Base-by-base conservation (phyloP, 345 rosid species). In the Raphanus sativus region DNA sequence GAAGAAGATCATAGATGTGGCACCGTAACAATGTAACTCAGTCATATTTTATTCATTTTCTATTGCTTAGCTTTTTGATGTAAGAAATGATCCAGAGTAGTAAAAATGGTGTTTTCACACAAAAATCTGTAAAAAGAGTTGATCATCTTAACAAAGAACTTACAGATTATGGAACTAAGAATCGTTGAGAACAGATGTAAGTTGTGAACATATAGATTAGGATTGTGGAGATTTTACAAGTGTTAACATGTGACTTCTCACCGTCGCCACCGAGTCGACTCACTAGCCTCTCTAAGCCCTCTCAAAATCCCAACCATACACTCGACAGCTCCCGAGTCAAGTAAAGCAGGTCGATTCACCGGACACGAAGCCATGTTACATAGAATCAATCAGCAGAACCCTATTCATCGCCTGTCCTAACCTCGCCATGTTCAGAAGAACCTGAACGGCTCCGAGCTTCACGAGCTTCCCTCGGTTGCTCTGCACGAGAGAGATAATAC, bases 291-390 rank as follows among this genome's bases (percentile, higher is more conserved):
- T 2, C 25, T 76, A 3, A n/a, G 13, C 10, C 71, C 79, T 29
- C 55, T 69, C 77, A 94, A 40, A 65, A 86, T 32, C 29, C 80
- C 85, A 71, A 89, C 86, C 80, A 94, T 68, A 69, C 91, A 85
- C 59, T 86, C 89, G 60, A 89, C 93, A 71, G 80, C 98, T 8
- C 98, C 98, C 62, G 94, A 82, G 81, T 92, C 94, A 83, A 92
- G 74, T 76, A 90, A 33, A 13, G 94, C 84, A 0, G 80, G 80
- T 72, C 96, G 88, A 30, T 94, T 95, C 8, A 82, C 88, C 0
- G 68, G 48, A 75, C 89, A 84, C n/a, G 81, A 75, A 2, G 86
- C 90, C 83, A 94, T 63, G 62, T 88, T 94, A 17, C 86, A 71
- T 50, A 94, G 29, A 3, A 90, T 76, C 4, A 89, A n/a, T n/a